Base-by-base conservation (phyloP, 1,284 basidiomycete genomes). In the Leccinum angustisporum region DNA sequence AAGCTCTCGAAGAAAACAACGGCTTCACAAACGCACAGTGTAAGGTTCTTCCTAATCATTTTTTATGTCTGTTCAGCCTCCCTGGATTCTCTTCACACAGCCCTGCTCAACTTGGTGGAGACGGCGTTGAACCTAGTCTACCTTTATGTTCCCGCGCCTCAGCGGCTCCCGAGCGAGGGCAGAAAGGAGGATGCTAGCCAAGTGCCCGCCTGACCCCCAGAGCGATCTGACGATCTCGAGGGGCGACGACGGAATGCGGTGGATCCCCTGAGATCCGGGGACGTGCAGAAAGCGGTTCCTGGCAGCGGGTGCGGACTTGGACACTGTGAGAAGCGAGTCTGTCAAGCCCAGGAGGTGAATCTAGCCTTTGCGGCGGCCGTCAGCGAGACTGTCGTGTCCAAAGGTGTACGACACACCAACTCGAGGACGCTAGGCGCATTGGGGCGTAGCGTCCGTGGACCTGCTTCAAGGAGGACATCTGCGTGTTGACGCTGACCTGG, bases 21-120 rank as follows among this genome's bases (percentile, higher is more conserved):
- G 95, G 95, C 0, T 97, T 97, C 76, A 88, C 94, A 11, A 91
- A 86, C 67, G 94, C 95, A 2, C 94, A 97, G 79, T 83, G 92
- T 92, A 68, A 65, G 85, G 70, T 2, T 58, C 27, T 33, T 21
- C 27, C 18, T 5, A 0, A 1, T 14, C 7, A 6, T 7, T 58
- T 16, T 3, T 25, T 10, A 31, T 27, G 6, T 27, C 25, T 27
- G 4, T 25, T 31, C 31, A 25, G 36, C 27, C 52, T 7, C 16
- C 21, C 8, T 54, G 36, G 25, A 13, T 10, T 34, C 27, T 54
- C 33, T 38, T 61, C 40, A 31, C 46, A 36, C 56, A 92, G 93
- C 92, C 11, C 70, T 88, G 27, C 75, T 97, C 67, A 97, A 97
- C 75, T 63, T 96, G 61, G 74, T 93, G 58, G 95, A 97, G 76